Evolutionary conservation across 306 rosid species (phyloP), one percentile per base, ranked within the genome.

Genomic region (Rosa rugosa): DNA sequence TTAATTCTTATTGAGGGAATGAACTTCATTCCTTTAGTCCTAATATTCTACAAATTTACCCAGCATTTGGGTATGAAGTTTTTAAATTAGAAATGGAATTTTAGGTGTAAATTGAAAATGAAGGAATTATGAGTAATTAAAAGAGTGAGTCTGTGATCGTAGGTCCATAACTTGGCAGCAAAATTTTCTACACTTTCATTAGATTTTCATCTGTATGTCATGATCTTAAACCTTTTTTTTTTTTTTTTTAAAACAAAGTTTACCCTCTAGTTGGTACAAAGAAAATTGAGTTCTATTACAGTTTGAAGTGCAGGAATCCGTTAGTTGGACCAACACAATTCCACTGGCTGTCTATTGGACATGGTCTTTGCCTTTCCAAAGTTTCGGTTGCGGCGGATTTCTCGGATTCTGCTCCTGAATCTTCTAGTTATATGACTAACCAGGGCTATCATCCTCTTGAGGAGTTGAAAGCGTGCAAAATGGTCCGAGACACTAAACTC

Each of bases 401-500:
- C 82, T 85, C 98, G 69, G 98, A 92, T 87, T 94, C 91, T 56
- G 84, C 89, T 77, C 91, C 98, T 13, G 97, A 94, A 86, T 91
- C 97, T 9, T 89, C 96, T 63, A 87, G 85, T 85, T 76, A 82
- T 81, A 77, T 71, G 77, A 85, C 80, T 77, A 77, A 87, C 71
- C 80, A 76, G 60, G 93, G 92, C 69, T 92, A 91, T 83, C 99
- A 94, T 87, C 92, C 97, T 81, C 97, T 94, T 56, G 99, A 94
- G 90, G 97, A 92, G 66, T 59, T 94, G 76, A 94, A 89, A 85
- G 90, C 69, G 36, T 66, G 87, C 75, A 70, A 79, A 71, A 84
- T 77, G 76, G 67, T 27, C 46, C 87, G 87, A 77, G 93, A 89
- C 67, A 88, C 95, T 46, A 87, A 84, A 85, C 97, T 94, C 79